Evolutionary conservation across 2,329 filamentous ascomycete genomes (phyloP).

Genomic region (Teratosphaeria epicoccoides): DNA sequence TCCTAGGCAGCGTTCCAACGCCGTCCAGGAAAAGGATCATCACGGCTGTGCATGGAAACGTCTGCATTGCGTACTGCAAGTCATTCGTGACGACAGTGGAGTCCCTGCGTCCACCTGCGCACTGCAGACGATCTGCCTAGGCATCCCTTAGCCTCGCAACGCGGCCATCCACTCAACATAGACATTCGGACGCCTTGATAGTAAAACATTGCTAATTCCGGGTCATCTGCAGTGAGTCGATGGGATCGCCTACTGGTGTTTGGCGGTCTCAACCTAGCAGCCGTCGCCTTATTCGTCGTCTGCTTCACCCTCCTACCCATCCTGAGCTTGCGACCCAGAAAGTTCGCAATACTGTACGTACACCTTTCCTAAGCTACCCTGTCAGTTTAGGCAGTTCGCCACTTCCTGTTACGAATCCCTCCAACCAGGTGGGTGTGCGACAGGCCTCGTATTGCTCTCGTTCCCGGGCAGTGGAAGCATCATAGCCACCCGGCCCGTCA

Average conservation of each 20-base stretch:
- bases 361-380: conserved; percentile 6
- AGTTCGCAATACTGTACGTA: conserved; percentile 95
- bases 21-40: neutral
- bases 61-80: conserved; percentile 3
- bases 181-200: conserved; percentile 13
- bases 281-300: conserved; percentile 82
- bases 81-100: conserved; percentile 5
- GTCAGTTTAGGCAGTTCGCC: neutral
- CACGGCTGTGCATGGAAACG: neutral
- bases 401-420: neutral
- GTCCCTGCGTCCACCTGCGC: conserved; percentile 19
- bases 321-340: conserved; percentile 69
- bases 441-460: conserved; percentile 11
- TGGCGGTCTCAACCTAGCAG: conserved; percentile 77
- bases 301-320: conserved; percentile 85
- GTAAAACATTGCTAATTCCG: conserved; percentile 25
- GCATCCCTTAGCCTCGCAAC: neutral
- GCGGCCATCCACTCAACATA: neutral
- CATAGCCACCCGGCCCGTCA: conserved; percentile 4
- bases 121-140: conserved; percentile 1
- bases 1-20: neutral
- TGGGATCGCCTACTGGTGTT: conserved; percentile 96
- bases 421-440: conserved; percentile 14
- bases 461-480: conserved; percentile 9
- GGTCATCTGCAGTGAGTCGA: conserved; percentile 66